Evolutionary conservation across 2,329 filamentous ascomycete genomes (phyloP).

Genomic region (Aspergillus sp.): DNA sequence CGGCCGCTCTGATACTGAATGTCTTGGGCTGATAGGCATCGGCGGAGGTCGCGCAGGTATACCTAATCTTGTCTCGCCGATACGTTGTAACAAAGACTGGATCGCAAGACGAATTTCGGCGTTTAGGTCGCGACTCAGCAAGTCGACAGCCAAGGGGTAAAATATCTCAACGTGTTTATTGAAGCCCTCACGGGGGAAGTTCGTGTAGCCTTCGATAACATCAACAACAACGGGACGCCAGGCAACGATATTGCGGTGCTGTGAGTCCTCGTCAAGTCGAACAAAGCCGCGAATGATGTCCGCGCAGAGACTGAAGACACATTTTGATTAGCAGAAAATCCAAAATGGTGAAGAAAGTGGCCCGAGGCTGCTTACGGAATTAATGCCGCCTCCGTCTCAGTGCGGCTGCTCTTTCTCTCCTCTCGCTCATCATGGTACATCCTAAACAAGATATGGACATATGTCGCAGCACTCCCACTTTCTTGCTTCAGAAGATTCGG

Average conservation of each 20-base stretch:
- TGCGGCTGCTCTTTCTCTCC: slow-evolving; percentile 77
- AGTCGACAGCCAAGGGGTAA: slow-evolving; percentile 81
- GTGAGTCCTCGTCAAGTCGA: slow-evolving; percentile 88
- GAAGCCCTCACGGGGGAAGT: slow-evolving; percentile 81
- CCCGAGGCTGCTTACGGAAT: slow-evolving; percentile 66
- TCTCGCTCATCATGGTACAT: slow-evolving; percentile 94
- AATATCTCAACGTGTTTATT: slow-evolving; percentile 78
- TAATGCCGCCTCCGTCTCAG: slow-evolving; percentile 86
- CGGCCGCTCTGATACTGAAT: slow-evolving; percentile 40
- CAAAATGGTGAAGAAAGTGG: not conserved
- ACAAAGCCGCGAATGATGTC: slow-evolving; percentile 91
- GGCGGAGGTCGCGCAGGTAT: slow-evolving; percentile 42
- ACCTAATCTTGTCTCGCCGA: slow-evolving; percentile 74
- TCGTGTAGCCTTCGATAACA: slow-evolving; percentile 88
- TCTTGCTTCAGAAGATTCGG: slow-evolving; percentile 98
- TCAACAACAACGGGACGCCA: slow-evolving; percentile 98
- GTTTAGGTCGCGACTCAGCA: slow-evolving; percentile 81
- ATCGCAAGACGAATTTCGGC: slow-evolving; percentile 77
- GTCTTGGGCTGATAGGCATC: slow-evolving; percentile 39
- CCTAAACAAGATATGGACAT: slow-evolving; percentile 91
- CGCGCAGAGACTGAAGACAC: slow-evolving; percentile 70
- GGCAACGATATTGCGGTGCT: slow-evolving; percentile 94
- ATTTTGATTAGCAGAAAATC: slow-evolving; percentile 26
- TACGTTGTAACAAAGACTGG: slow-evolving; percentile 74
- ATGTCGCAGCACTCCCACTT: slow-evolving; percentile 87